Percentiles rank a stretch among this genome's conserved stretches.
Evolutionary conservation across 1,284 basidiomycete species (phyloP).

Genomic region (Moesziomyces sp.): DNA sequence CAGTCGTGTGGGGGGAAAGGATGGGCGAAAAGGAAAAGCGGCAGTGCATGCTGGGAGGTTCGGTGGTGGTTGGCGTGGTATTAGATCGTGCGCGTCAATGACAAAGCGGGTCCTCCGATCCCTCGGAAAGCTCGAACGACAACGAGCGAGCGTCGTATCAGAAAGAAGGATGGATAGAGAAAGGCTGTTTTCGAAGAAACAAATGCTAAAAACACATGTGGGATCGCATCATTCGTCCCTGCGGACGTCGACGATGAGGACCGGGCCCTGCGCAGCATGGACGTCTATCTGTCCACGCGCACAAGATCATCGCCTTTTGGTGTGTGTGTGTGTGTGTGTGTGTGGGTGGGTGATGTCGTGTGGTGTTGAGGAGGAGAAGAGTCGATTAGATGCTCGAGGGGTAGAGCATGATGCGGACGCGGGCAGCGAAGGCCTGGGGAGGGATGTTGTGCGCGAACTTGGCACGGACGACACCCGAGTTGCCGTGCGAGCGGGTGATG

Average conservation of each 20-base stretch:
- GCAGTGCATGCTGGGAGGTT: too few relatives aligned
- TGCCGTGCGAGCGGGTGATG: constrained; percentile 71
- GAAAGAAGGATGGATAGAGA: constrained; percentile 29
- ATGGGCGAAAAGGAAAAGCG: neutral
- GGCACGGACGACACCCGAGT: constrained; percentile 94
- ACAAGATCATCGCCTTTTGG: constrained; percentile 39
- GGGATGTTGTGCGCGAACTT: constrained; percentile 98
- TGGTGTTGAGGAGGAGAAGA: too few relatives aligned
- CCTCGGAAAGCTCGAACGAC: too few relatives aligned
- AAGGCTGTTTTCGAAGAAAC: constrained; percentile 23
- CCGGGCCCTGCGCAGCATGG: neutral
- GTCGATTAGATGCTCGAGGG: constrained; percentile 58
- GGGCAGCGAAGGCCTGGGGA: constrained; percentile 92
- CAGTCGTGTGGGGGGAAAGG: neutral
- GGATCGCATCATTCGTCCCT: neutral
- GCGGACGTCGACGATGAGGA: neutral
- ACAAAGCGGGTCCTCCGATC: too few relatives aligned
- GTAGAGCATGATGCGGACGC: constrained; percentile 85
- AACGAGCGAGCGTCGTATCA: neutral
- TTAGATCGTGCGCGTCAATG: too few relatives aligned
- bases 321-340: constrained; percentile 12
- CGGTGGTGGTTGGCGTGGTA: too few relatives aligned
- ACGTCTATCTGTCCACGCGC: neutral
- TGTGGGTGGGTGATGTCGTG: neutral
- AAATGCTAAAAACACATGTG: constrained; percentile 48